Evolutionary conservation across 495 filamentous ascomycete species (phyloP).

Genomic region (Lepraria neglecta): DNA sequence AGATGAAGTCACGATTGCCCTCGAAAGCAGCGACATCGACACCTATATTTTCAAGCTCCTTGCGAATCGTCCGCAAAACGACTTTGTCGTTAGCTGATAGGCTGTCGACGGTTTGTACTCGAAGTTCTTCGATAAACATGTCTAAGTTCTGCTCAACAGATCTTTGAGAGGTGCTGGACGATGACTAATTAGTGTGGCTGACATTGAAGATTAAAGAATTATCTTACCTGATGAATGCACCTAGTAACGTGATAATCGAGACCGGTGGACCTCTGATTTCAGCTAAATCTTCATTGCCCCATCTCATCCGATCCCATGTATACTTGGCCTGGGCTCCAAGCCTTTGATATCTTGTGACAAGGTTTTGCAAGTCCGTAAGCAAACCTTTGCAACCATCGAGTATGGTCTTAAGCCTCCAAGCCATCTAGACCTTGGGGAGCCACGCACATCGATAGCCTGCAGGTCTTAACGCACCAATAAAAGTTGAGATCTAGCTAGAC

Average conservation of each 20-base stretch:
- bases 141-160: too few species aligned
- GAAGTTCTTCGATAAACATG: too few species aligned
- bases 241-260: background rate
- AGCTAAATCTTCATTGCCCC: constrained; percentile 7
- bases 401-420: background rate
- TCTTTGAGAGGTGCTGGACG: background rate
- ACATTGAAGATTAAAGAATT: background rate
- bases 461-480: too few species aligned
- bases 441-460: too few species aligned
- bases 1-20: constrained; percentile 32
- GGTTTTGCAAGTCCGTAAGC: background rate
- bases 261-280: constrained; percentile 14
- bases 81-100: constrained; percentile 27
- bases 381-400: background rate
- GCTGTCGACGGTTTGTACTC: constrained; percentile 33
- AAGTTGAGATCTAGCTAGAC: too few species aligned
- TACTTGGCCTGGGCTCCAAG: background rate
- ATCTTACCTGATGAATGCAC: constrained; percentile 3
- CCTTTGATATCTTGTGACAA: constrained; percentile 5
- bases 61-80: constrained; percentile 34
- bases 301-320: constrained; percentile 10
- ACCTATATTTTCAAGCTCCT: constrained; percentile 35
- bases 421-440: too few species aligned
- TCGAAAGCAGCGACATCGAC: constrained; percentile 32
- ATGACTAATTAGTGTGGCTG: background rate